These are phyloP conservation scores for Selenicereus undatus DNA, from an alignment of 148 eudicot species.

Conservation along the genomic window DNA sequence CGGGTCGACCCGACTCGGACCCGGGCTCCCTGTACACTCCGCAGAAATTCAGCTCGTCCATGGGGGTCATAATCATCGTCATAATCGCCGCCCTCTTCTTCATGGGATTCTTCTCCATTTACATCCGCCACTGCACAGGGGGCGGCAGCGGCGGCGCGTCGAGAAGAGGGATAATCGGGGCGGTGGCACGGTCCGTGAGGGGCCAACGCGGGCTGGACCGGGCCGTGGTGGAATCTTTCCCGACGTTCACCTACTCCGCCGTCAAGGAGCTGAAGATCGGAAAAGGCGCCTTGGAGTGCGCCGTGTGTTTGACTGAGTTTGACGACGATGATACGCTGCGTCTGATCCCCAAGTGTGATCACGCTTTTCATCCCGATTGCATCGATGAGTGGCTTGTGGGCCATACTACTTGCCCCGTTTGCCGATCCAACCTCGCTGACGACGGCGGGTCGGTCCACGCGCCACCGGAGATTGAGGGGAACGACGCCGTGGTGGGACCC, in stretches of 20 bases:
- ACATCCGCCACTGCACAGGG: slow-evolving; percentile 62
- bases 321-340: slow-evolving; percentile 49
- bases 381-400: neutral
- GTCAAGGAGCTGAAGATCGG: slow-evolving; percentile 45
- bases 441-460: neutral
- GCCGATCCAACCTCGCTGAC: slow-evolving; percentile 25
- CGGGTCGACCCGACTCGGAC: neutral
- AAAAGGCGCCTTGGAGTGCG: slow-evolving; percentile 50
- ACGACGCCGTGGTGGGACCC: slow-evolving; percentile 3
- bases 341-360: slow-evolving; percentile 43
- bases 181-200: slow-evolving; percentile 27
- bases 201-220: slow-evolving; percentile 41
- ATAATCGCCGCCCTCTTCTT: slow-evolving; percentile 54
- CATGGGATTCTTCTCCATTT: slow-evolving; percentile 66
- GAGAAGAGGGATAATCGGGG: slow-evolving; percentile 22
- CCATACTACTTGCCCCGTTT: slow-evolving; percentile 2
- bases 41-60: slow-evolving; percentile 40
- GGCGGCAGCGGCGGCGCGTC: neutral
- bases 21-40: slow-evolving; percentile 5
- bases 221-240: slow-evolving; percentile 37
- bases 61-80: slow-evolving; percentile 49
- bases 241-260: slow-evolving; percentile 36
- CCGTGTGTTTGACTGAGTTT: slow-evolving; percentile 52
- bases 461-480: neutral
- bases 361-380: neutral